Base-by-base conservation (phyloP, 192 early-diverging fungal species). In the Umbelopsis isabellina region DNA sequence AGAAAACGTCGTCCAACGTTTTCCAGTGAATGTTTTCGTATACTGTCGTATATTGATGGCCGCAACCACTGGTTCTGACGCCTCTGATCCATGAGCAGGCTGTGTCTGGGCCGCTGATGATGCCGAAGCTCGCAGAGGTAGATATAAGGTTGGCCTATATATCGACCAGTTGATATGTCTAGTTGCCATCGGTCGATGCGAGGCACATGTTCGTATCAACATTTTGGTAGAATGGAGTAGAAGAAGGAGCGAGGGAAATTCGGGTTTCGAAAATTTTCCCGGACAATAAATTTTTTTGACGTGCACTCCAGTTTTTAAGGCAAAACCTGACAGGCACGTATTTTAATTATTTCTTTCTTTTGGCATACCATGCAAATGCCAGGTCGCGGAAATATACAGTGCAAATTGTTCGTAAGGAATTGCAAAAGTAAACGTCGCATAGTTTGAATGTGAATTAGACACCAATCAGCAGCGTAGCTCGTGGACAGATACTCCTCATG, bases 201-300 rank as follows among this genome's bases (percentile, higher is more conserved):
- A 30, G 7, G 27, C 18, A 18, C 27, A 61, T 61, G 55, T 16
- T 35, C 55, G 27, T 33, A 35, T 16, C 18, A 61, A 35, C 55
- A 61, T 61, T 25, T 35, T 16, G 20, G 15, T 49, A 0, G 0
- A 49, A 49, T 49, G 48, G 27, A 5, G 1, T 4, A 41, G 37
- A 41, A 35, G 25, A 27, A 16, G 25, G 55, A 61, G 30, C 55
- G 55, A 35, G 55, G 55, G 33, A 61, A 61, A 35, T 35, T 35
- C 11, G 55, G 33, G 48, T 49, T 49, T 49, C 48, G 48, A 49
- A 49, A 49, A 41, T 1, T 41, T 10, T 49, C 30, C 27, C 55
- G 27, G 55, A 61, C 55, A 35, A 30, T 27, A 55, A 55, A 61
- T 13, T 61, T 61, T 58, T 58, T 61, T 61, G 55, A 61, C 55